Base-by-base conservation (phyloP, 352 stramenopile species). In the Elongisporangium anandrum region DNA sequence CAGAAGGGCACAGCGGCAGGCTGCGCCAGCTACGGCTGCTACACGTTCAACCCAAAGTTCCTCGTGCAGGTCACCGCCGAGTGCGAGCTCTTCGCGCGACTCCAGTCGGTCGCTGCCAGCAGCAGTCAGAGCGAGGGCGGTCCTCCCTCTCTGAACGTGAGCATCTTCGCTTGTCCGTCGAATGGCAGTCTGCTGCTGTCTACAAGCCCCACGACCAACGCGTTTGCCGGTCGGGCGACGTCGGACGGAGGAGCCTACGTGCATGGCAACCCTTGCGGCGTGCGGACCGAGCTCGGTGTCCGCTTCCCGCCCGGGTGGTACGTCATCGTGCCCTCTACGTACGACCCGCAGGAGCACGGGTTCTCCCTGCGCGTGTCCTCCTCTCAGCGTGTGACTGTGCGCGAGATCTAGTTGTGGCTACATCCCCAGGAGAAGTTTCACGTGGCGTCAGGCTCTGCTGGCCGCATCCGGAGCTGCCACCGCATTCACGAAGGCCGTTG, bases 31-130 rank as follows among this genome's bases (percentile, higher is more conserved):
- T 92, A 88, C 59, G 83, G 83, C 16, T 87, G 82, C 61, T 94
- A 93, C 60, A 90, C 77, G 6, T 88, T 90, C 63, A 93, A 94
- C 61, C 83, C 85, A 21, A 85, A 81, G 60, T 92, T 81, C 58
- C 73, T 95, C 26, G 63, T 93, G 34, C 71, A 81, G 50, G 65
- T 91, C 4, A 59, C 65, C 0, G 67, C 75, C 26, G 72, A 88
- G 26, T 87, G 66, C 20, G 59, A 77, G 9, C 59, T 92, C 13
- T 81, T 92, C 41, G 73, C 68, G 45, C 81, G 81, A 4, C 66
- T 93, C 12, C 56, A 54, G 17, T 54, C 20, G 50, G 39, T 20
- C 57, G 47, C 41, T 63, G 21, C 57, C 56, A 56, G 56, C 61
- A 24, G 59, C 70, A 39, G 54, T 51, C 59, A 41, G 5, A 22